Evolutionary conservation across 805 yeast genomes (phyloP), one percentile per base, ranked within the genome.

Genomic region (Candida dajiaensis): DNA sequence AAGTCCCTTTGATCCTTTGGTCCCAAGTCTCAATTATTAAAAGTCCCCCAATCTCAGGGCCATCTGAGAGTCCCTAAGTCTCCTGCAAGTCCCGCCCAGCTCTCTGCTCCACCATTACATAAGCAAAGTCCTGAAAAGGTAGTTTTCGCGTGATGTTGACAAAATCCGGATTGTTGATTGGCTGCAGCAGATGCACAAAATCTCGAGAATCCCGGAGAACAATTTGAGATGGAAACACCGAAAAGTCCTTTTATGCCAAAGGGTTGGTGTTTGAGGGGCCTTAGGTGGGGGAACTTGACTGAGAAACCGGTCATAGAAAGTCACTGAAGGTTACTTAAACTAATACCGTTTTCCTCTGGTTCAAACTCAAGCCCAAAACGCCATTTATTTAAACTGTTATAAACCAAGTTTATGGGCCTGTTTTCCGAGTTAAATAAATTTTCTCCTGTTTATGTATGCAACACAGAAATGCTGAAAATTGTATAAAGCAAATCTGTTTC

Each of bases 81-180:
- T 28, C n/a, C 9, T 33, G 19, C 36, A 16, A 33, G 36, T 33
- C 36, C 36, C 36, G 20, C 36, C 20, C 18, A 33, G 13, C n/a
- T 33, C 11, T n/a, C n/a, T n/a, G 20, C 20, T 33, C 36, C 36
- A 16, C 36, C 36, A 18, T 33, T 33, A 33, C 36, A 33, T 33
- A 33, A 33, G 18, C 36, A 9, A 33, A 8, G n/a, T 20, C 20
- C 20, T 16, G 3, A 33, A 16, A 7, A 3, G 20, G 36, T 4
- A 33, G 7, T 33, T 16, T 16, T 33, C 36, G 36, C 36, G 36
- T 2, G n/a, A 8, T 18, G 36, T 33, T 52, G 43, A 52, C 56
- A 45, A 52, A 52, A 48, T 42, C 42, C 45, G 37, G 43, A 15
- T 22, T 28, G 4, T 26, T 48, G 43, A 52, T 52, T 52, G 56